Evolutionary conservation across 371 early-diverging fungal genomes (phyloP), one percentile per base, ranked within the genome.

Genomic region (Capniomyces stellatus): DNA sequence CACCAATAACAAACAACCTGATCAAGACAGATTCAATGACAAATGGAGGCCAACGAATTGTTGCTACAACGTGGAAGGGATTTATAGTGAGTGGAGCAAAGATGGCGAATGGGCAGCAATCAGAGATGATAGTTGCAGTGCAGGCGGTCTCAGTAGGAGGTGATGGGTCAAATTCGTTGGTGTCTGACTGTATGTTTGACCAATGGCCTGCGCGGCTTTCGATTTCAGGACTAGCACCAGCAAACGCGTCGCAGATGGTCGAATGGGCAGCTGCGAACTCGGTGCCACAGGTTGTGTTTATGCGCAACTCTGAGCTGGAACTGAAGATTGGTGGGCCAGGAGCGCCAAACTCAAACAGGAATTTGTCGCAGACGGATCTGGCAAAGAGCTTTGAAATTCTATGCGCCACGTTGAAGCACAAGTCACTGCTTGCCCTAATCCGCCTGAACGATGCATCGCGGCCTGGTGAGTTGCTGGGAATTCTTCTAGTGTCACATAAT

Each of bases 101-200:
- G 27, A 44, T 44, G 46, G 24, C 46, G 27, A 44, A 19, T 44
- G 46, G 46, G 46, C 46, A 44, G 19, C 46, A 44, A 19, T 44
- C 46, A 44, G 46, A 44, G 46, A 44, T 44, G 27, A 27, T 44
- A 12, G 46, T 44, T 19, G 46, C 46, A 44, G 46, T 44, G 24
- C 46, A 44, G n/a, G 46, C 46, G 21, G 46, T 44, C n/a, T 44
- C 46, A 23, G 24, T 44, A 4, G n/a, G 4, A 12, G 27, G 27
- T 12, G 46, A 44, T 44, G 24, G 24, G 8, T 10, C 46, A 12
- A 4, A 44, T 4, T 23, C 12, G 4, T 23, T 23, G 21, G 27
- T 44, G 4, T 44, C 46, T 44, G 46, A 44, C 27, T 44, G 46
- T 27, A 44, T 44, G 46, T 44, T 44, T 23, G 46, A 44, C 12